A percentile compares a stretch with the other conserved stretches of the same genome.
These are phyloP conservation scores for Tetrahymena borealis DNA, from an alignment of 73 alveolate genomes.

Conservation along the genomic window DNA sequence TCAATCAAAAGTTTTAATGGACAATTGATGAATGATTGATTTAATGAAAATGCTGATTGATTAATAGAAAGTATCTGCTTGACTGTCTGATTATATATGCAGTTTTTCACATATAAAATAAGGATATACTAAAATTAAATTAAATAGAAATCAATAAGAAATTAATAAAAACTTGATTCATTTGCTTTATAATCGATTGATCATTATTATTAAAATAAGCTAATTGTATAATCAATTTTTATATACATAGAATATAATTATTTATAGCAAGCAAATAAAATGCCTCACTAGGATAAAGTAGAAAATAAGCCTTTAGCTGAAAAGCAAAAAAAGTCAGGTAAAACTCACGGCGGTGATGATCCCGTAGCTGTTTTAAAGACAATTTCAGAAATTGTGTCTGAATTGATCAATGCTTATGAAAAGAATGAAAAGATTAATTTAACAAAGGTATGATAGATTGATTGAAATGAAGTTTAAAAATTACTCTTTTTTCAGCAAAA, in stretches of 20 bases:
- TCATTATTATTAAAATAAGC: neutral
- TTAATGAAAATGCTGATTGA: neutral
- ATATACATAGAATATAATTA: neutral
- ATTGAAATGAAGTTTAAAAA: neutral
- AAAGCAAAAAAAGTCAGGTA: slow-evolving; percentile 17
- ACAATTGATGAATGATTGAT: neutral
- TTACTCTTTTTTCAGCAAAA: too few species aligned
- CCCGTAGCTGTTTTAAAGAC: slow-evolving; percentile 76
- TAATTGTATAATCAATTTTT: neutral
- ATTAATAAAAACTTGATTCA: neutral
- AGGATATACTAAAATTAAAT: neutral
- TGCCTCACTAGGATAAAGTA: neutral
- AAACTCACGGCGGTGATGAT: slow-evolving; percentile 52
- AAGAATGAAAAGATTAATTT: slow-evolving; percentile 56
- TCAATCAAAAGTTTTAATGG: neutral
- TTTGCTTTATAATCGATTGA: neutral
- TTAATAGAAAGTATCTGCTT: neutral
- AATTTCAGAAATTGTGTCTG: slow-evolving; percentile 81
- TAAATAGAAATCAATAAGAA: neutral
- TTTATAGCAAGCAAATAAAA: neutral
- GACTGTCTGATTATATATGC: too few species aligned
- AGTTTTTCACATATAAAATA: neutral
- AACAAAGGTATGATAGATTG: neutral
- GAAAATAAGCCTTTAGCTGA: neutral
- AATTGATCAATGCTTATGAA: slow-evolving; percentile 71